A percentile compares a stretch with the other conserved stretches of the same genome.
These are phyloP conservation scores for Citeromyces hawaiiensis DNA, from an alignment of 1,139 yeast species.

Conservation along the genomic window DNA sequence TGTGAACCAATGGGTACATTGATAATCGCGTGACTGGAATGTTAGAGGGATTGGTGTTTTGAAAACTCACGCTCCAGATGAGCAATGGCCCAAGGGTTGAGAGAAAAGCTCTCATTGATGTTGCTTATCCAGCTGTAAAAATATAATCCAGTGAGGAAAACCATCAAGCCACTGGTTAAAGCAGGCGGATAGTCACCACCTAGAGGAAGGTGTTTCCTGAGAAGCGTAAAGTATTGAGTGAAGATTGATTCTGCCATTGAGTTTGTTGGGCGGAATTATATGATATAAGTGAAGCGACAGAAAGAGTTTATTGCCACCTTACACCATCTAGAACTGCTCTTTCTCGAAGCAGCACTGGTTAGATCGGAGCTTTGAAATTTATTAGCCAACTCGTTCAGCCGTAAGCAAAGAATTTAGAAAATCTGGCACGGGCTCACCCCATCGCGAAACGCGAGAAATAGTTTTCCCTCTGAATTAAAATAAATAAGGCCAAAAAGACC, in stretches of 20 bases:
- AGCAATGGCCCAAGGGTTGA: constrained; percentile 46
- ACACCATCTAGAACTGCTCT: no score
- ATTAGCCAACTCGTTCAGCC: no score
- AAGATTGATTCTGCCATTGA: neutral
- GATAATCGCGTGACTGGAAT: constrained; percentile 42
- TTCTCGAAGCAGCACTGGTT: no score
- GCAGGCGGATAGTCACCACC: constrained; percentile 39
- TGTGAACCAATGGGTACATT: constrained; percentile 65
- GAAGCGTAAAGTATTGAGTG: neutral
- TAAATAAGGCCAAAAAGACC: no score
- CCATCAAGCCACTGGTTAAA: constrained; percentile 46
- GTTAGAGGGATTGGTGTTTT: neutral
- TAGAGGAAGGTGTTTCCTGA: constrained; percentile 7
- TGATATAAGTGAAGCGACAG: no score
- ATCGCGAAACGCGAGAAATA: no score
- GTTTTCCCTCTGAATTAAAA: no score
- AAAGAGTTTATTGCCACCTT: no score
- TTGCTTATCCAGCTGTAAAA: constrained; percentile 18
- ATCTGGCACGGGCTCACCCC: no score
- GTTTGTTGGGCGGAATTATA: neutral
- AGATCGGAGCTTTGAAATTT: no score
- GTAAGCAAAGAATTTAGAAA: no score
- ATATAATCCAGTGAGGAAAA: constrained; percentile 35
- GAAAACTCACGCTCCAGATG: constrained; percentile 26
- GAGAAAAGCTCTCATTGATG: constrained; percentile 18